Conservation (phyloP, 345 rosid genomes). For the Ceriops zippeliana region DNA sequence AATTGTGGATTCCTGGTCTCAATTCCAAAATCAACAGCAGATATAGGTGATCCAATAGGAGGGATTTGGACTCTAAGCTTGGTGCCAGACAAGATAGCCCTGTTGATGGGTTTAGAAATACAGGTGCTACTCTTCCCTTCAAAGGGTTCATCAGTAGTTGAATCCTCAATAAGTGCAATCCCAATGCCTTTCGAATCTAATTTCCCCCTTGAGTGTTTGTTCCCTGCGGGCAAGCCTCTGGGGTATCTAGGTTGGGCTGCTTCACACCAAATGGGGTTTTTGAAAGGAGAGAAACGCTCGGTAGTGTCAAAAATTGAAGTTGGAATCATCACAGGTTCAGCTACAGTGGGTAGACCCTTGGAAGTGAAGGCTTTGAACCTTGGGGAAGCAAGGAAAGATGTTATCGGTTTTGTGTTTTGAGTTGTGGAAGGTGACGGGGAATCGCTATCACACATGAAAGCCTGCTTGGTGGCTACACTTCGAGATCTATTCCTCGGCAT, state of each 20-base stretch:
- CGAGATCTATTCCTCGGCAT: constrained; percentile 54
- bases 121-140: constrained; percentile 6
- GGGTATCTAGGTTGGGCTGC: constrained; percentile 33
- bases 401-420: constrained; percentile 26
- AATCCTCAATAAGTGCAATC: constrained; percentile 50
- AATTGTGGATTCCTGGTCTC: constrained; percentile 34
- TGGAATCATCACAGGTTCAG: constrained; percentile 51
- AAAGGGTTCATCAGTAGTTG: constrained; percentile 1
- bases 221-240: constrained; percentile 17
- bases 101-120: constrained; percentile 33
- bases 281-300: constrained; percentile 39
- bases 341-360: constrained; percentile 34
- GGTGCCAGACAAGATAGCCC: constrained; percentile 49
- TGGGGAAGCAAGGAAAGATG: constrained; percentile 48
- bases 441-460: constrained; percentile 57
- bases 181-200: constrained; percentile 47
- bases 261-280: constrained; percentile 29
- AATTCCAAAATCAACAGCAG: constrained; percentile 52
- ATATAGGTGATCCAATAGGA: constrained; percentile 20
- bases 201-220: constrained; percentile 25
- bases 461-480: constrained; percentile 52
- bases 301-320: constrained; percentile 56
- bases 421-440: constrained; percentile 31
- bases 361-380: constrained; percentile 51
- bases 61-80: constrained; percentile 56